Evolutionary conservation across 179 eudicot species (phyloP), one percentile per base, ranked within the genome.

Genomic region (Silene vulgaris): DNA sequence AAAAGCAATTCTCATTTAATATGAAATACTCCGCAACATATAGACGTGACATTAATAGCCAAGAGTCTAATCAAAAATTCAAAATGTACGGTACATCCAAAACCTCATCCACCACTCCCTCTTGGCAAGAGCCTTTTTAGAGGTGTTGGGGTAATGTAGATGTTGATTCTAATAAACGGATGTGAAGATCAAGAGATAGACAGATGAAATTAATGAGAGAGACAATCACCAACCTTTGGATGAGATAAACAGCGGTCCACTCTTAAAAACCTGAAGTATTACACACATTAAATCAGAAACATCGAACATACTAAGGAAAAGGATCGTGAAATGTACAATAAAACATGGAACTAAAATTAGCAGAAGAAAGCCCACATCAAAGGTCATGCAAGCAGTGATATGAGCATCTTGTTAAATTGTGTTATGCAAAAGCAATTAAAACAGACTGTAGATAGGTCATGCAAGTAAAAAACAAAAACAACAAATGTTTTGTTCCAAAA

Each of bases 191-290:
- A 26, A 54, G 14, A 32, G 32, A 17, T 16, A 63, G 13, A 72
- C 14, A 30, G 4, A 48, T 54, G 19, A 63, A 13, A 60, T 17
- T 8, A 3, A 20, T 48, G 28, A 74, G 62, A 26, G 29, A 40
- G 35, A 76, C 45, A 7, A 14, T 35, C 14, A 28, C 90, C 76
- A n/a, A 96, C 99, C 99, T 96, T 93, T 96, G 43, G 99, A 96
- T 21, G 99, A 93, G 83, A 93, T 96, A 84, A 96, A 89, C 45
- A 96, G 92, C 1, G 97, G 96, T 75, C 99, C 99, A 60, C 98
- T 96, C 85, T 93, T 96, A 80, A 91, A 91, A 61, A 96, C 96
- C 99, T 96, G 91, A 71, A 72, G 69, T 16, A n/a, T 65, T 57
- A 69, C 60, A 56, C 60, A 56, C 19, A 45, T 56, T 52, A 52